A percentile compares a stretch with the other conserved stretches of the same genome.
These are phyloP conservation scores for Zostera marina DNA, from an alignment of 116 monocot genomes.

Conservation along the genomic window DNA sequence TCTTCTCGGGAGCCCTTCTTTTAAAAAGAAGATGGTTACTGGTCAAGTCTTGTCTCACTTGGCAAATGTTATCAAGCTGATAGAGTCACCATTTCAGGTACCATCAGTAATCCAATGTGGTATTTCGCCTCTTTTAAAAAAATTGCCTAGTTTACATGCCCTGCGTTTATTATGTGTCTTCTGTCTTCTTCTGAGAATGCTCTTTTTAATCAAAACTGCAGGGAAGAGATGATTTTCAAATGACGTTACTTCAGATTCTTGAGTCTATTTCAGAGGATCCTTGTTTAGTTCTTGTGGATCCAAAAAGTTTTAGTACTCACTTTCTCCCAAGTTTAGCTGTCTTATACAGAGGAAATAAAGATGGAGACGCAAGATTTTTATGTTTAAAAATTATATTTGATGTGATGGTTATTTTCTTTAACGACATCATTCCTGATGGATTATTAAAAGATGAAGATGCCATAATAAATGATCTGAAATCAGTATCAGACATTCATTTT, in stretches of 20 bases:
- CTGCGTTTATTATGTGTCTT: not conserved
- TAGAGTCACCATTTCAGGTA: constrained; percentile 87
- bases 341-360: constrained; percentile 89
- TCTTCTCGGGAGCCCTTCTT: constrained; percentile 77
- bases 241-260: constrained; percentile 65
- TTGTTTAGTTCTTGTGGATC: constrained; percentile 39
- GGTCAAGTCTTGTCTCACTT: constrained; percentile 52
- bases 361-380: constrained; percentile 85
- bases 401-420: constrained; percentile 58
- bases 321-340: constrained; percentile 70
- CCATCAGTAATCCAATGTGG: not conserved
- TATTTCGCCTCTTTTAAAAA: not conserved
- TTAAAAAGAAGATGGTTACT: constrained; percentile 57
- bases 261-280: constrained; percentile 70
- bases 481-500: constrained; percentile 47
- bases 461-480: constrained; percentile 28
- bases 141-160: not conserved
- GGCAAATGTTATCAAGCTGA: constrained; percentile 68
- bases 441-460: constrained; percentile 19
- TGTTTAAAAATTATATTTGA: constrained; percentile 91
- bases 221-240: constrained; percentile 95
- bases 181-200: not conserved
- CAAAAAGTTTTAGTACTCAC: constrained; percentile 38
- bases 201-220: constrained; percentile 15
- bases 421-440: constrained; percentile 12